Evolutionary conservation across 106 monocot genomes (phyloP).

Genomic region (Narthecium ossifragum): DNA sequence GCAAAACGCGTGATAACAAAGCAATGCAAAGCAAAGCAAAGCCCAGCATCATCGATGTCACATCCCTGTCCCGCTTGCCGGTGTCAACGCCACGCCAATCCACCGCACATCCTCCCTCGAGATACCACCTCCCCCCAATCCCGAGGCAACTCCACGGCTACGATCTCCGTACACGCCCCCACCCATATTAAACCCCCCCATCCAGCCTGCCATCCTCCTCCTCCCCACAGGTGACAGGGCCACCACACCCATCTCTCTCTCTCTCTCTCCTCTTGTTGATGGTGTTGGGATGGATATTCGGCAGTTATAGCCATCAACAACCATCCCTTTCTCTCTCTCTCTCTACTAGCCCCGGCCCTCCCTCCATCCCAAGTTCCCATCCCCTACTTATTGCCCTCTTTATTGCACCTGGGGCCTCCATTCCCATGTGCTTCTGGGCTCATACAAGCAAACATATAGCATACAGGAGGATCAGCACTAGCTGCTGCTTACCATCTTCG

Average conservation of each 20-base stretch:
- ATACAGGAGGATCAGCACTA: neutral
- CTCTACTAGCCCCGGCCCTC: neutral
- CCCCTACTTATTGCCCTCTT: slow-evolving; percentile 6
- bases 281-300: too few species aligned
- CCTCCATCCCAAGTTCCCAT: neutral
- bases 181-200: neutral
- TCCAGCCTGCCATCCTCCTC: too few species aligned
- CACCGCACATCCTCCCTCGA: too few species aligned
- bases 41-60: too few species aligned
- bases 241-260: neutral
- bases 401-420: neutral
- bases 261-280: neutral
- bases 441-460: neutral
- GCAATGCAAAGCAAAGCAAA: too few species aligned
- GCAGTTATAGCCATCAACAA: neutral
- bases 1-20: too few species aligned
- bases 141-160: too few species aligned
- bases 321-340: neutral
- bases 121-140: too few species aligned
- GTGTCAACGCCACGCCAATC: too few species aligned
- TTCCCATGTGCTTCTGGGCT: neutral
- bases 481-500: neutral
- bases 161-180: too few species aligned
- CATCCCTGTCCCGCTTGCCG: too few species aligned
- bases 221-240: too few species aligned